Evolutionary conservation across 148 eudicot genomes (phyloP), one percentile per base, ranked within the genome.

Genomic region (Vaccinium vitisidaea): DNA sequence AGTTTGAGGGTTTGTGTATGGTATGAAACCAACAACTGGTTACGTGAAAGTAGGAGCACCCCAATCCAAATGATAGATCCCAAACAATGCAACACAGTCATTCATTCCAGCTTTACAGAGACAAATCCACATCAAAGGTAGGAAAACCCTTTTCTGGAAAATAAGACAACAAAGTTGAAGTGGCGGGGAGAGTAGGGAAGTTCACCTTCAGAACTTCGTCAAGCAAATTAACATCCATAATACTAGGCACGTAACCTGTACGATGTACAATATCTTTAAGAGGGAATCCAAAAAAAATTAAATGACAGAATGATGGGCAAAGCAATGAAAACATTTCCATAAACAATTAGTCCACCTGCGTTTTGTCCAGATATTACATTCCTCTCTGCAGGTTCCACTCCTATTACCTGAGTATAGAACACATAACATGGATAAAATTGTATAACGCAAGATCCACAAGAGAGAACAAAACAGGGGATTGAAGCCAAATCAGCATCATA

Each of bases 321-420:
- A 32, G 63, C 73, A 56, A 86, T 9, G 21, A 77, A 71, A 77
- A 80, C 43, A 81, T 82, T 74, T 21, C 12, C 27, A 67, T 49
- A 23, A 2, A 84, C 5, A 83, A 52, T 53, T 80, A 50, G 77
- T 30, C 84, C 77, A 91, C 96, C 96, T 87, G 92, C 90, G 82
- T 93, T 91, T 84, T 89, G 93, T 76, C 96, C 94, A 43, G 95
- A 90, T 74, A 92, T 84, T 83, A 92, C 92, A 84, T 88, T 86
- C 83, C 93, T 91, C 75, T 93, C 94, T 7, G 90, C 93, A 87
- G 96, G 96, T 87, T 92, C 93, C 76, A 91, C 95, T 73, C 96
- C 96, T 84, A 92, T 80, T 21, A 93, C 93, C 96, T 93, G 83
- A 80, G 84, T 18, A 58, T 21, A 81, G 27, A 82, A 65, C 50